Evolutionary conservation across 768 basidiomycete genomes (phyloP).

Genomic region (Termitomyces sp.): DNA sequence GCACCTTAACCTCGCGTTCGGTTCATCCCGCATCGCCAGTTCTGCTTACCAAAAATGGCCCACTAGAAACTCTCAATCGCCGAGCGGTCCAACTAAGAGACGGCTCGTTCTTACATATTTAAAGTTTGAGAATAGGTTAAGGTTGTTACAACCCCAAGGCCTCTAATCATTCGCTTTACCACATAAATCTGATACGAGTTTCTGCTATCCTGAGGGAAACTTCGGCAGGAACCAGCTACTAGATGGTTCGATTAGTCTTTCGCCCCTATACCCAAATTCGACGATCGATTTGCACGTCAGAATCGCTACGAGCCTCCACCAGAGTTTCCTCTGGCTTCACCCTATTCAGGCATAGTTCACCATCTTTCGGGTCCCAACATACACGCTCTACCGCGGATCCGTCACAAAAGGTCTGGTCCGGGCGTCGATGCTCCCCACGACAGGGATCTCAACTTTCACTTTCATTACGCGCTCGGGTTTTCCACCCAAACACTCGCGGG

Average conservation of each 20-base stretch:
- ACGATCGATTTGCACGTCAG: constrained; percentile 97
- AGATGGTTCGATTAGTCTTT: constrained; percentile 97
- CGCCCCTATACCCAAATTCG: constrained; percentile 94
- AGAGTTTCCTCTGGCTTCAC: constrained; percentile 95
- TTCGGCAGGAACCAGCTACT: constrained; percentile 91
- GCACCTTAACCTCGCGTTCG: constrained; percentile 75
- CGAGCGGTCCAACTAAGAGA: no score
- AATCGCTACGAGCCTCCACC: constrained; percentile 94
- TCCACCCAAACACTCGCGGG: neutral
- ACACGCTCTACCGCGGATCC: no score
- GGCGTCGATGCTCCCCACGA: no score
- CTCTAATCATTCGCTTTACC: no score
- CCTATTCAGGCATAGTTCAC: no score
- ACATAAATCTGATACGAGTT: constrained; percentile 5
- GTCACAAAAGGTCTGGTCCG: no score
- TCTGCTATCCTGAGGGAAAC: constrained; percentile 63
- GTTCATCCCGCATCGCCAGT: constrained; percentile 1
- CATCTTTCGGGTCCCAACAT: no score
- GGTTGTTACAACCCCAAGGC: no score
- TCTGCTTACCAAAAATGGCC: constrained; percentile 4
- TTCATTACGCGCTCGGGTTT: no score
- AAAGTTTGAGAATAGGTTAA: no score
- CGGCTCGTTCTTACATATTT: no score
- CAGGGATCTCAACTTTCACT: no score
- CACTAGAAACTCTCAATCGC: constrained; percentile 50